Conservation (phyloP, 2,329 filamentous ascomycete species). For the Phyllosticta citrichinensis region DNA sequence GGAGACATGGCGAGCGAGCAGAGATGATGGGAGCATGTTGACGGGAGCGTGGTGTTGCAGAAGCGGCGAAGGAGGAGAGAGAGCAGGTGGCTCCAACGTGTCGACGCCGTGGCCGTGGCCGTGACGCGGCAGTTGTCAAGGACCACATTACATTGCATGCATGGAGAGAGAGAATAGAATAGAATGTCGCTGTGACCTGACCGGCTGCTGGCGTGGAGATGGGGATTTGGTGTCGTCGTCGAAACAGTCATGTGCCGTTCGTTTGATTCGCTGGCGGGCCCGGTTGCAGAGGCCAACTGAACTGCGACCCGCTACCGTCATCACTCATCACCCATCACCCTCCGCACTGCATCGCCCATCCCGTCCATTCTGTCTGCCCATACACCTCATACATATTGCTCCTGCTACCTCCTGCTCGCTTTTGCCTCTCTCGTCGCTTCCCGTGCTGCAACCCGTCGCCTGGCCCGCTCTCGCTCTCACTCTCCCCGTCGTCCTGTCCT, state of each 20-base stretch:
- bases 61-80: background rate
- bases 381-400: background rate
- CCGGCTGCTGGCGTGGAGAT: background rate
- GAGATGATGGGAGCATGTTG: background rate
- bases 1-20: slow-evolving; percentile 2
- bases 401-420: background rate
- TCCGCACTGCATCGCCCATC: no score
- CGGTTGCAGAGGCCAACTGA: background rate
- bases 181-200: no score
- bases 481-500: no score
- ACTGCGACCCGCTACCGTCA: background rate
- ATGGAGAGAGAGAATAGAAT: no score
- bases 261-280: background rate
- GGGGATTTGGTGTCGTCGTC: background rate
- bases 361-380: background rate
- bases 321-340: background rate
- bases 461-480: background rate
- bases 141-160: no score
- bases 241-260: background rate
- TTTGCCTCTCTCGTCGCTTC: background rate
- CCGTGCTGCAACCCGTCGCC: background rate
- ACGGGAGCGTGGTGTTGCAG: background rate
- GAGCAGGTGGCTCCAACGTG: background rate
- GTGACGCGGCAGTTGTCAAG: background rate
- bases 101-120: no score